Conservation (phyloP, 805 yeast genomes). For the Ogataea philodendri region DNA sequence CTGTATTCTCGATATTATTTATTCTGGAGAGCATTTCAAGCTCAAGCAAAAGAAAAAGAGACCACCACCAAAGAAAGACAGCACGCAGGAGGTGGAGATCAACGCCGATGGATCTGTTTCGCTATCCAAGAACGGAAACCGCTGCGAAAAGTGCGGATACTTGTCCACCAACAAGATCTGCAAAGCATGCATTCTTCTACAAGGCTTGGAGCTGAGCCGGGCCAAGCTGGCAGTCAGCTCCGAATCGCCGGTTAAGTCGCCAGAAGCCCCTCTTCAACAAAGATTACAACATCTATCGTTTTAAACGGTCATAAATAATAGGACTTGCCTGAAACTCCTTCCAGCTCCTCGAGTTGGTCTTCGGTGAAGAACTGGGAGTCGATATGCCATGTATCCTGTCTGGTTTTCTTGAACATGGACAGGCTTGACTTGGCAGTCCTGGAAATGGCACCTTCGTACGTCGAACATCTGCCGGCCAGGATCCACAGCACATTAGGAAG, state of each 20-base stretch:
- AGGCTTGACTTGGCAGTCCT: constrained; percentile 77
- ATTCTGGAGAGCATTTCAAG: constrained; percentile 85
- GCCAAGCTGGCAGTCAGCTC: constrained; percentile 64
- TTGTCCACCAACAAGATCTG: constrained; percentile 84
- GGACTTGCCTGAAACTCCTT: constrained; percentile 91
- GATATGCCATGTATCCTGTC: constrained; percentile 96
- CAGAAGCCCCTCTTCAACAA: constrained; percentile 59
- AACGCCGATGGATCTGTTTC: constrained; percentile 63
- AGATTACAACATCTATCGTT: constrained; percentile 60
- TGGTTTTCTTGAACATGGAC: constrained; percentile 81
- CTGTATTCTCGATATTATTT: constrained; percentile 89
- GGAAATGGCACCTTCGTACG: constrained; percentile 76
- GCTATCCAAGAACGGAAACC: constrained; percentile 54
- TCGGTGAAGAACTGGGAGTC: constrained; percentile 72
- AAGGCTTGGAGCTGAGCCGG: constrained; percentile 75
- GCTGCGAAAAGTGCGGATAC: constrained; percentile 89
- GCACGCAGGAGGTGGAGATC: constrained; percentile 47
- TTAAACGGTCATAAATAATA: constrained; percentile 63
- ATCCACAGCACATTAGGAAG: constrained; percentile 69
- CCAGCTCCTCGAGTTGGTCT: constrained; percentile 83
- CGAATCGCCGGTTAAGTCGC: constrained; percentile 50
- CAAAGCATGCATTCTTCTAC: constrained; percentile 87
- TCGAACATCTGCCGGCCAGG: constrained; percentile 68
- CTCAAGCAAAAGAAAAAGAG: constrained; percentile 54
- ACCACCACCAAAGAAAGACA: constrained; percentile 37